Percentiles rank a stretch among this genome's conserved stretches.
Evolutionary conservation across 257 asterid species (phyloP).

Genomic region (Striga asiatica): DNA sequence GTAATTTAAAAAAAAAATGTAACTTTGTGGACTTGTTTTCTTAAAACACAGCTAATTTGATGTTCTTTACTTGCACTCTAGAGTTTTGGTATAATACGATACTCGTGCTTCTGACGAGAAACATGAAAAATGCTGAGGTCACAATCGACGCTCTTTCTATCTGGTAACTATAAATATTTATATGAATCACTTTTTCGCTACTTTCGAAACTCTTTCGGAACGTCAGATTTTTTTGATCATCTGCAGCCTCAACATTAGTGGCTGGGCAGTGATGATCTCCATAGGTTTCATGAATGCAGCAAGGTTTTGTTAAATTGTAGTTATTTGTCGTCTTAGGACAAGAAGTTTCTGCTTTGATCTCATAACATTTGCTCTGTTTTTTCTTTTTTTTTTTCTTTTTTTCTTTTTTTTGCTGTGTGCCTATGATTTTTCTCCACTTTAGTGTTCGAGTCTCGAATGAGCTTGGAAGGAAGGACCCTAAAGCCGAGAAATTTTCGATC

Average conservation of each 20-base stretch:
- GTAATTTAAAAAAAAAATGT: no score
- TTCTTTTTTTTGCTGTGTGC: no score
- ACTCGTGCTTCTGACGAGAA: constrained; percentile 45
- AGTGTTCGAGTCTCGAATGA: constrained; percentile 65
- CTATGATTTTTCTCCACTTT: background rate
- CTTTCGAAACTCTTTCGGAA: background rate
- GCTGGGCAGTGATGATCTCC: constrained; percentile 66
- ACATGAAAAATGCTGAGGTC: constrained; percentile 44
- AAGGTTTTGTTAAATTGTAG: constrained; percentile 36
- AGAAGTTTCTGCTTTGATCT: background rate
- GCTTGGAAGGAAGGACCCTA: constrained; percentile 43
- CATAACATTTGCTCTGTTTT: background rate
- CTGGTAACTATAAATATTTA: constrained; percentile 27
- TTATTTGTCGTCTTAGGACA: background rate
- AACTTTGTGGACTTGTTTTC: no score
- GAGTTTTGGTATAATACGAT: constrained; percentile 57
- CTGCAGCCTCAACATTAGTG: constrained; percentile 53
- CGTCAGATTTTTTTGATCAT: background rate
- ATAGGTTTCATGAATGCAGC: constrained; percentile 57
- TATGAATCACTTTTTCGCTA: background rate
- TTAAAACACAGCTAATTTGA: background rate
- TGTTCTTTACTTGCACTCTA: constrained; percentile 24
- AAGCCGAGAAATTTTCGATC: constrained; percentile 39
- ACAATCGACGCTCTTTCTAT: constrained; percentile 57
- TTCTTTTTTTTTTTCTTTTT: background rate